Percentiles rank a stretch among this genome's conserved stretches.
These are phyloP conservation scores for Cucumis hystrix DNA, from an alignment of 306 rosid species.

Conservation along the genomic window DNA sequence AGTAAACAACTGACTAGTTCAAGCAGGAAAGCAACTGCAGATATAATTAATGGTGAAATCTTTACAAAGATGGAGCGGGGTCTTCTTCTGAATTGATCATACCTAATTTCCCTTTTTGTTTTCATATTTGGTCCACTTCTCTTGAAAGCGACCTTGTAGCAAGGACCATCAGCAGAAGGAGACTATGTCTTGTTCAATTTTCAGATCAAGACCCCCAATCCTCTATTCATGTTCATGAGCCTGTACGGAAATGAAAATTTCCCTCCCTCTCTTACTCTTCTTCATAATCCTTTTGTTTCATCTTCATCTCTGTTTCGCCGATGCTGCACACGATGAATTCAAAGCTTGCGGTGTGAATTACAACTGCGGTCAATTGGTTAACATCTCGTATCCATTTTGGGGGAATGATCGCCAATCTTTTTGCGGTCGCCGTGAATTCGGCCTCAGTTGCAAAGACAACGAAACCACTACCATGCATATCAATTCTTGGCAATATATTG, in stretches of 20 bases:
- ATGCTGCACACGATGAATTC: background rate
- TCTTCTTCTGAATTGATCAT: too few species aligned
- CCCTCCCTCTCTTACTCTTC: background rate
- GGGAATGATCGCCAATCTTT: fast-evolving
- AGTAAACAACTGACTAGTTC: background rate
- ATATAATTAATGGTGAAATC: too few species aligned
- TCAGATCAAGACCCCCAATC: background rate
- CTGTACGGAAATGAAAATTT: background rate
- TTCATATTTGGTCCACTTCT: too few species aligned
- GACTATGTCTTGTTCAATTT: background rate
- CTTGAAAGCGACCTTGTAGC: too few species aligned
- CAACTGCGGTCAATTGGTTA: constrained; percentile 10
- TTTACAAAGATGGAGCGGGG: too few species aligned
- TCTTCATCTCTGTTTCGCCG: background rate
- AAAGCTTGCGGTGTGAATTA: background rate
- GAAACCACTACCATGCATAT: background rate
- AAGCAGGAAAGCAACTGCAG: background rate
- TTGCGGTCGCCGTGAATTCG: constrained; percentile 1
- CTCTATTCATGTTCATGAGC: background rate
- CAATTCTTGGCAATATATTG: background rate
- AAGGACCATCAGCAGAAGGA: background rate
- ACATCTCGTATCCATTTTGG: constrained; percentile 33
- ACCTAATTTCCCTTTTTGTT: too few species aligned
- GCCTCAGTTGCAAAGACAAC: background rate
- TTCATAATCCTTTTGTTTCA: background rate